Conservation (phyloP, 2,329 filamentous ascomycete genomes). For the Calonectria hawksworthii region DNA sequence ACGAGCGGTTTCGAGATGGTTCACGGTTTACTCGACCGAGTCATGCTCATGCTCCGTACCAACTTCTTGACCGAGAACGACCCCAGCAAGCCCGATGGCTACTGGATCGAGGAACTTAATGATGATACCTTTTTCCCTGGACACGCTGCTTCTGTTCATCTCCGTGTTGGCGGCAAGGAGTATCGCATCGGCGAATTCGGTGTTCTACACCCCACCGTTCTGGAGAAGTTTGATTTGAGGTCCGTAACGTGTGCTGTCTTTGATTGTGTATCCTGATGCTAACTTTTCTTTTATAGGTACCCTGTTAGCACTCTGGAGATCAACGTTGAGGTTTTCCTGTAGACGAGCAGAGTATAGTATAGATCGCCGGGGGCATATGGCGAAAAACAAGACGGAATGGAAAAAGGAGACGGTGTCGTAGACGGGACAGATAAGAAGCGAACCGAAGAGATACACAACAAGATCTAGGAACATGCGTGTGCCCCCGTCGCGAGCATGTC, state of each 20-base stretch:
- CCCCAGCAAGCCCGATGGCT: conserved; percentile 75
- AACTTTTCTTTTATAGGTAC: conserved; percentile 67
- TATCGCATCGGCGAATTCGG: conserved; percentile 89
- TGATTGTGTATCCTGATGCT: conserved; percentile 21
- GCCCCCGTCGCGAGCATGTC: conserved; percentile 22
- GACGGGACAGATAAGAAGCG: conserved; percentile 2
- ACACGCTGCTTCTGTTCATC: conserved; percentile 87
- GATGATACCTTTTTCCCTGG: conserved; percentile 93
- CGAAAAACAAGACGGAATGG: conserved; percentile 1
- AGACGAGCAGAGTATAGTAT: conserved; percentile 46
- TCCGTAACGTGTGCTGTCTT: conserved; percentile 55
- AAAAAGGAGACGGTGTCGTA: conserved; percentile 9
- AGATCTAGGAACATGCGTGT: conserved; percentile 14
- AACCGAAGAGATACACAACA: conserved; percentile 4
- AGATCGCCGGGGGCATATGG: conserved; percentile 26
- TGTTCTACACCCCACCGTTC: conserved; percentile 91
- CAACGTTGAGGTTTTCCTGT: conserved; percentile 94
- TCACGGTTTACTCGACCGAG: conserved; percentile 91
- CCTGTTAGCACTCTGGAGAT: conserved; percentile 95
- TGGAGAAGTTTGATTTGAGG: conserved; percentile 94
- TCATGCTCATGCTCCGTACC: conserved; percentile 92
- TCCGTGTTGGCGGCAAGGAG: conserved; percentile 81
- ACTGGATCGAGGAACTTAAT: conserved; percentile 95
- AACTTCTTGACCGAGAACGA: conserved; percentile 78
- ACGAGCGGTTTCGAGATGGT: conserved; percentile 95